phyloP scores from a whole-genome alignment of 1,139 yeast species.

The Yamadazyma aaseri region DNA sequence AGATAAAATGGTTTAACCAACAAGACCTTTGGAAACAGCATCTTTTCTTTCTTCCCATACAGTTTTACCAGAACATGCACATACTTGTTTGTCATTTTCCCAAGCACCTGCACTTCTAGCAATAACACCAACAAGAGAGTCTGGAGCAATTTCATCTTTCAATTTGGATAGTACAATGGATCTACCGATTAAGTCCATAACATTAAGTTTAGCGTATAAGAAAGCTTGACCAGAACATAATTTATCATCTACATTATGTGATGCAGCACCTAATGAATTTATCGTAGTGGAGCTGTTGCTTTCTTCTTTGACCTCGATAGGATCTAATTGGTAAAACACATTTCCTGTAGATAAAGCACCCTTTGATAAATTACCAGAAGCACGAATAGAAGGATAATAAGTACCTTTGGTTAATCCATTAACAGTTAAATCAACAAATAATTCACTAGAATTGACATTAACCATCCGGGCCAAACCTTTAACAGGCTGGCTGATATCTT shows the following conservation, averaged over 20 bases:
- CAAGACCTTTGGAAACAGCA: slow-evolving; percentile 14
- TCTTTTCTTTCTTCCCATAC: slow-evolving; percentile 92
- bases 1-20: slow-evolving; percentile 6
- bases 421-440: slow-evolving; percentile 75
- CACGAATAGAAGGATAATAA: slow-evolving; percentile 68
- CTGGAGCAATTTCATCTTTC: slow-evolving; percentile 36
- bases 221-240: slow-evolving; percentile 63
- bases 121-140: slow-evolving; percentile 76
- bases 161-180: slow-evolving; percentile 61
- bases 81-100: slow-evolving; percentile 92
- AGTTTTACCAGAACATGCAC: slow-evolving; percentile 93
- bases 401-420: slow-evolving; percentile 65
- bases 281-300: slow-evolving; percentile 32
- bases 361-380: slow-evolving; percentile 70
- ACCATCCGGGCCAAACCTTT: slow-evolving; percentile 88
- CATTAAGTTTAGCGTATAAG: slow-evolving; percentile 54
- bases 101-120: slow-evolving; percentile 97
- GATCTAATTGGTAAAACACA: slow-evolving; percentile 45
- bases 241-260: slow-evolving; percentile 16
- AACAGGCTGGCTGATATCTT: slow-evolving; percentile 57
- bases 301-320: slow-evolving; percentile 44
- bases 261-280: slow-evolving; percentile 38
- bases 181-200: slow-evolving; percentile 75
- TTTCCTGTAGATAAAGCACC: slow-evolving; percentile 75
- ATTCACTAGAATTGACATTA: slow-evolving; percentile 50